Conservation (phyloP, 768 basidiomycete genomes). For the Pleurotus sapidus region DNA sequence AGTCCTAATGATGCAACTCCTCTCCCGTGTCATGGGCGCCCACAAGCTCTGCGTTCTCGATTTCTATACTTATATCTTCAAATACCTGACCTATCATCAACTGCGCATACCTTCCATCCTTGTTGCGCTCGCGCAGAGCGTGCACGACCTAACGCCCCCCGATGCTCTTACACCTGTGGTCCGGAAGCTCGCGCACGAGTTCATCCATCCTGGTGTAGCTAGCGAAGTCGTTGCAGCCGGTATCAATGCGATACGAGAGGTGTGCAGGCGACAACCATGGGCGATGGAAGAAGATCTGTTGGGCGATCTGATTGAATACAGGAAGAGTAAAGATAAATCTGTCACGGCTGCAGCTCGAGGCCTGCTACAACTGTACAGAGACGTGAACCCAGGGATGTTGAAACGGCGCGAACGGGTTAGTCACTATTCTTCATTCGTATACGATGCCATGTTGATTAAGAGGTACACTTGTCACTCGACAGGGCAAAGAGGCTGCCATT, state of each 20-base stretch:
- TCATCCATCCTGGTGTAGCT: conserved; percentile 96
- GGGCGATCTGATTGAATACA: conserved; percentile 90
- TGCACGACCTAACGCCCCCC: conserved; percentile 93
- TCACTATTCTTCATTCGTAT: conserved; percentile 1
- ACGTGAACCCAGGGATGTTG: conserved; percentile 91
- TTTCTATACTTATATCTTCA: conserved; percentile 95
- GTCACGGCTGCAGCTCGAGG: conserved; percentile 89
- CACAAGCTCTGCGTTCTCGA: conserved; percentile 93
- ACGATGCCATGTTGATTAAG: not conserved
- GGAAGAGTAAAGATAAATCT: conserved; percentile 92
- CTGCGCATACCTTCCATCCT: conserved; percentile 91
- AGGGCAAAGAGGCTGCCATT: conserved; percentile 93
- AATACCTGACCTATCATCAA: conserved; percentile 91
- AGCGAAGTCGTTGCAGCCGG: conserved; percentile 95
- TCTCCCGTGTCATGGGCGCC: conserved; percentile 88
- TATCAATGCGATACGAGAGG: conserved; percentile 92
- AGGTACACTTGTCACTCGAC: conserved; percentile 12
- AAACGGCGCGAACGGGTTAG: conserved; percentile 83
- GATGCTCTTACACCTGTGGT: conserved; percentile 88
- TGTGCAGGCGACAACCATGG: conserved; percentile 95
- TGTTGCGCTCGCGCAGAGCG: conserved; percentile 89
- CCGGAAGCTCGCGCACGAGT: conserved; percentile 90
- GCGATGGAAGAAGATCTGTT: conserved; percentile 94
- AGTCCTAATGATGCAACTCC: conserved; percentile 93
- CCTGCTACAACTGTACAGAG: conserved; percentile 87